Conservation (phyloP, 495 filamentous ascomycete genomes). For the Choiromyces venosus region DNA sequence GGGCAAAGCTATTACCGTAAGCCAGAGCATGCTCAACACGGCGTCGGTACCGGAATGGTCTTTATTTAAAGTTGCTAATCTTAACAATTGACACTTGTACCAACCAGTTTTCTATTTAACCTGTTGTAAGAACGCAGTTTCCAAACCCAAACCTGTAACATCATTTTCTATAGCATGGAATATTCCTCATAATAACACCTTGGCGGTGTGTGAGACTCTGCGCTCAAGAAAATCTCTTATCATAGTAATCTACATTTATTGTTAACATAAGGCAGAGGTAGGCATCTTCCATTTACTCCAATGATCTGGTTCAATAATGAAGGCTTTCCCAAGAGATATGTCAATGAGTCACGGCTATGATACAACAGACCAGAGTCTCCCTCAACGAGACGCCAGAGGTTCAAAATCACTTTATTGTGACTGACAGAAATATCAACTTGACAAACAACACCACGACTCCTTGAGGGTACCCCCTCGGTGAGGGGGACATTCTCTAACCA, state of each 20-base stretch:
- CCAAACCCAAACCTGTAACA: not conserved
- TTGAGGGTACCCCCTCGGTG: too few relatives aligned
- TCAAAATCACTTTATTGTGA: too few relatives aligned
- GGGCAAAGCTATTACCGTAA: not conserved
- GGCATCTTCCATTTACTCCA: not conserved
- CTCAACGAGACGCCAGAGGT: too few relatives aligned
- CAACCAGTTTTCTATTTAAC: not conserved
- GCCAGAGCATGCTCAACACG: not conserved
- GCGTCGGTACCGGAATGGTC: not conserved
- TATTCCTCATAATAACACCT: not conserved
- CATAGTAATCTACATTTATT: not conserved
- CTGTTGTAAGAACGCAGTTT: not conserved
- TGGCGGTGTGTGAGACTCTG: too few relatives aligned
- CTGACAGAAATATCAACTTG: too few relatives aligned
- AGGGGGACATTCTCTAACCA: not conserved
- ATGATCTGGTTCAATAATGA: not conserved
- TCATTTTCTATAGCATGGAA: not conserved
- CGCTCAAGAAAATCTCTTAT: not conserved
- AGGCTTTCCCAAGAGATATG: not conserved
- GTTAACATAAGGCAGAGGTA: not conserved
- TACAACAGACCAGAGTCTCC: too few relatives aligned
- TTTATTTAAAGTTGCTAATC: not conserved
- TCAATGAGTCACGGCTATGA: not conserved
- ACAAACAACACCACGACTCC: too few relatives aligned
- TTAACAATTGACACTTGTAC: not conserved